Base-by-base conservation (phyloP, 345 rosid species). In the Melaleuca alternifolia region DNA sequence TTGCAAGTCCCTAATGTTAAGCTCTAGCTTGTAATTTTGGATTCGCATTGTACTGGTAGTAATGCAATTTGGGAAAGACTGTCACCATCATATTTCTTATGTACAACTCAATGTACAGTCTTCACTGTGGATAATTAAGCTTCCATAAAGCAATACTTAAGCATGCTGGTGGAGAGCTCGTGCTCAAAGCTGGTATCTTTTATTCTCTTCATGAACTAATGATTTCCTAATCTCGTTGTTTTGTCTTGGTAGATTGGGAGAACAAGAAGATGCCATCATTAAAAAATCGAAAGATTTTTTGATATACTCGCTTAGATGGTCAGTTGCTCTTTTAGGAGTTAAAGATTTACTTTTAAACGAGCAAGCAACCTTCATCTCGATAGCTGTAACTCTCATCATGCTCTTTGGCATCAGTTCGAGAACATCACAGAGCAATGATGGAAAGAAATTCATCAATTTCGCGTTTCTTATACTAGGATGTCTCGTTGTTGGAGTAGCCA, bases 221-320 rank as follows among this genome's bases (percentile, higher is more conserved):
- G 18, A 59, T n/a, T 59, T 12, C 18, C 6, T 41, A 2, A n/a
- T 59, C n/a, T 59, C 0, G 0, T 23, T 26, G 7, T 59, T n/a
- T 16, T 59, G 41, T n/a, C n/a, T 0, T 13, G 23, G 33, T n/a
- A 59, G 71, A 0, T 7, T 6, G 0, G 4, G 4, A n/a, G 1
- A n/a, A 6, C 71, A 59, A 59, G 71, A n/a, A 59, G 33, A 59
- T n/a, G 65, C 4, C 33, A 12, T 2, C 0, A 0, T 23, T 23
- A 4, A 54, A 54, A 23, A 54, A 54, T 54, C 6, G 0, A 54
- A 54, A 54, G n/a, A 2, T 54, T 54, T 54, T n/a, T 54, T 54
- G n/a, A 54, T 10, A 10, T 54, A n/a, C n/a, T 54, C 59, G 23
- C 59, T 54, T 23, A 54, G 10, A 54, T 54, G 59, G 59, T 23